Evolutionary conservation across 2,329 filamentous ascomycete genomes (phyloP), one percentile per base, ranked within the genome.

Genomic region (Fusarium brachygibbosum): DNA sequence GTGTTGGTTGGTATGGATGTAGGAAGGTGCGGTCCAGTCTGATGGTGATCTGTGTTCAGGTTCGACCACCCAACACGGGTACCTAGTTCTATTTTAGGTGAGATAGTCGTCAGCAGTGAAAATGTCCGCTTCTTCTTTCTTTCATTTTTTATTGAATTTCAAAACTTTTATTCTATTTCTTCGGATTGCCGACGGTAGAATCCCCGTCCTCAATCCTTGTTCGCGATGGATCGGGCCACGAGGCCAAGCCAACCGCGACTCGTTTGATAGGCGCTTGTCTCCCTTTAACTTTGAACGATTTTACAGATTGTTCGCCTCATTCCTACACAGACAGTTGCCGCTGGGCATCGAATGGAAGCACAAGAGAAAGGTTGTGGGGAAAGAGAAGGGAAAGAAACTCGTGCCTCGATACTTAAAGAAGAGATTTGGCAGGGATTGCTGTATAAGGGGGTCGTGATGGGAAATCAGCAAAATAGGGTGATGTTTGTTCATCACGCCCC

Each of bases 21-120:
- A 53, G 54, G 61, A 70, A 70, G 63, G 63, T 61, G 54, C 63
- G 45, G 54, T 49, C 17, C 31, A 19, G 23, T 50, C 21, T 25
- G 57, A 56, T 58, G 32, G 56, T 63, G 53, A 48, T 29, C 46
- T 38, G 34, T 60, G 57, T 41, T 58, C 53, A 32, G 16, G 53
- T 37, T 40, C 13, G n/a, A 28, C 25, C 48, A 37, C 28, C 38
- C 31, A 57, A 63, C 49, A 25, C 46, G n/a, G n/a, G n/a, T n/a
- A n/a, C n/a, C n/a, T n/a, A 55, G 23, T 54, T 62, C 21, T 45
- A 35, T 35, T 41, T 62, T 35, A 32, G 32, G 35, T 34, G 29
- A 29, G 57, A 29, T 19, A 48, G 29, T 44, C n/a, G 55, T 54
- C 66, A 69, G 62, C 53, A 38, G 44, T 63, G 52, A 67, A 58